phyloP scores from a whole-genome alignment of 768 basidiomycete species.

The Xerocomellus chrysenteron region DNA sequence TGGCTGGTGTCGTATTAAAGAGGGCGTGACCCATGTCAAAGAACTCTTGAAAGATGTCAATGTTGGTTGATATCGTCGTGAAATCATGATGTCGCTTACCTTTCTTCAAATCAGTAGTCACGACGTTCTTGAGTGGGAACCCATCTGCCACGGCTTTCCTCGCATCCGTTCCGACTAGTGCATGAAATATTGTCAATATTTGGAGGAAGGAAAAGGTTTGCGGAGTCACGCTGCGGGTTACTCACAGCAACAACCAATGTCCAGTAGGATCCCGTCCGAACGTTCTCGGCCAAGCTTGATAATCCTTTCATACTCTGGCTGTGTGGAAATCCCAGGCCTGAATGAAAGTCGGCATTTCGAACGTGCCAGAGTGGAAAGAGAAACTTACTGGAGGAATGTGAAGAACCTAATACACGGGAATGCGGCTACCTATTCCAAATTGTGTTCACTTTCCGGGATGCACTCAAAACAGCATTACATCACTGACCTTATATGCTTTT shows the following conservation, averaged over 20 bases:
- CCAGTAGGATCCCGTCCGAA: conserved; percentile 39
- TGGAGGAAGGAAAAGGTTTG: neutral
- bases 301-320: conserved; percentile 23
- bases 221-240: neutral
- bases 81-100: conserved; percentile 22
- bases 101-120: conserved; percentile 37
- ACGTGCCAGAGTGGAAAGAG: neutral
- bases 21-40: conserved; percentile 60
- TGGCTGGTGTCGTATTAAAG: conserved; percentile 52
- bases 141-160: conserved; percentile 44
- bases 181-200: neutral
- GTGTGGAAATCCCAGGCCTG: conserved; percentile 13
- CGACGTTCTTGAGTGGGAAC: conserved; percentile 38
- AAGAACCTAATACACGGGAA: conserved; percentile 30
- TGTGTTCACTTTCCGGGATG: neutral
- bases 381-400: conserved; percentile 22
- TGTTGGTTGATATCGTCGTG: neutral
- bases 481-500: conserved; percentile 31
- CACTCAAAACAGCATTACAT: neutral
- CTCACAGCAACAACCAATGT: conserved; percentile 48
- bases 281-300: conserved; percentile 39
- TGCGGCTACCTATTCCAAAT: conserved; percentile 22
- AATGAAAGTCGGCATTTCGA: neutral
- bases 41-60: conserved; percentile 39
- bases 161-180: conserved; percentile 33